Conservation (phyloP, 1,284 basidiomycete genomes). For the Microbotryum intermedium region DNA sequence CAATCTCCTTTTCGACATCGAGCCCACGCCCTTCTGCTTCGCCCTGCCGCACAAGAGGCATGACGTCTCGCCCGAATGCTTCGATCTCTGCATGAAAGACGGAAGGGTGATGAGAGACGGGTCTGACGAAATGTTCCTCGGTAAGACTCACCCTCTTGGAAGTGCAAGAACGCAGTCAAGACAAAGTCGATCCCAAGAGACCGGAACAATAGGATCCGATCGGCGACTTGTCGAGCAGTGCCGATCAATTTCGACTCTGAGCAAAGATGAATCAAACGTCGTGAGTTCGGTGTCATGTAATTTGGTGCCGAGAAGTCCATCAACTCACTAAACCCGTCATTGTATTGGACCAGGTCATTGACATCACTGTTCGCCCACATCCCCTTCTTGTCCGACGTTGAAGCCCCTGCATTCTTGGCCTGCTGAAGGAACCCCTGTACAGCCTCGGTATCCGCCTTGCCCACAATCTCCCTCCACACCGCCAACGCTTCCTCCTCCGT, state of each 20-base stretch:
- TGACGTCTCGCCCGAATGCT: conserved; percentile 14
- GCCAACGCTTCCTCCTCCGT: conserved; percentile 15
- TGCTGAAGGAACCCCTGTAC: conserved; percentile 9
- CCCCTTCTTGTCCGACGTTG: conserved; percentile 10
- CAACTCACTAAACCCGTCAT: conserved; percentile 13
- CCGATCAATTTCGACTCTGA: conserved; percentile 11
- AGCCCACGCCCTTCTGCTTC: conserved; percentile 9
- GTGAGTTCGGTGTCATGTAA: too few species aligned
- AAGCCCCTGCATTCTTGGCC: conserved; percentile 12
- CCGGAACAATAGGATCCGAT: conserved; percentile 19
- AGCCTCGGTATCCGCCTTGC: conserved; percentile 5
- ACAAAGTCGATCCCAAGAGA: conserved; percentile 16
- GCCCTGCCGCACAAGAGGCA: conserved; percentile 16
- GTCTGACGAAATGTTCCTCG: background rate
- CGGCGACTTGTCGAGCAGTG: conserved; percentile 12
- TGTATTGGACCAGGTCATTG: conserved; percentile 19
- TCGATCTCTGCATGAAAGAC: conserved; percentile 5
- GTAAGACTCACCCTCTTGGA: background rate
- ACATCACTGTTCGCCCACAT: conserved; percentile 17
- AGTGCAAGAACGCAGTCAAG: conserved; percentile 3
- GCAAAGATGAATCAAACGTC: too few species aligned
- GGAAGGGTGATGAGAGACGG: conserved; percentile 5
- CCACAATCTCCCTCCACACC: conserved; percentile 11
- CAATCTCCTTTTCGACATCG: conserved; percentile 13
- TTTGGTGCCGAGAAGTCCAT: too few species aligned